Evolutionary conservation across 345 rosid species (phyloP), one percentile per base, ranked within the genome.

Genomic region (Citrus medica): DNA sequence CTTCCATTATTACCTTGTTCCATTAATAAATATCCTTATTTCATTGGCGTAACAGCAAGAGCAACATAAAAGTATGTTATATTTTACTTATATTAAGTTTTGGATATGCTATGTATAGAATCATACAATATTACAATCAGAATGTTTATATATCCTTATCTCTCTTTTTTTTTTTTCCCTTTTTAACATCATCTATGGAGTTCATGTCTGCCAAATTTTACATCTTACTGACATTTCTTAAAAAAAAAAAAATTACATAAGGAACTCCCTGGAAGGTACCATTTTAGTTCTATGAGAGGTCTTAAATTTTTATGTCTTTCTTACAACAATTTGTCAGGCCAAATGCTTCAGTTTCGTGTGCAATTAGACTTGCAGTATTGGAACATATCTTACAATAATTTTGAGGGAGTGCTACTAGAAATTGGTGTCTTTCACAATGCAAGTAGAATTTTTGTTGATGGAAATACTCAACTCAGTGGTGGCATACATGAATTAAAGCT

Each of bases 341-440:
- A 67, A 38, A 82, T 84, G 32, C 87, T 84, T 0, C 12, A 46
- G 13, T 75, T 60, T 38, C 53, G 82, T 0, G 46, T 42, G 40
- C 19, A 25, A 3, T 28, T 82, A 14, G 33, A 8, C 2, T 63
- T 73, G 5, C 75, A 84, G 0, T 37, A n/a, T 7, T 77, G 81
- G 67, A 79, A 86, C 70, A 73, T 84, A 19, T 88, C 93, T 66
- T 79, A 75, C 53, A 90, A 90, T 28, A 46, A 81, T 48, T 78
- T 90, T 0, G 86, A 86, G 27, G 90, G 91, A 10, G 80, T 74
- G 63, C 55, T 86, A 22, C 90, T 86, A 4, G 17, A 4, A 8
- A 28, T 66, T 51, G 88, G 91, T 14, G 60, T 79, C 1, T 87
- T 89, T 73, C 37, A 24, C 38, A 84, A 86, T 68, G 71, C 67